A percentile compares a stretch with the other conserved stretches of the same genome.
Evolutionary conservation across 768 basidiomycete species (phyloP).

Genomic region (Leucogyrophana mollusca): DNA sequence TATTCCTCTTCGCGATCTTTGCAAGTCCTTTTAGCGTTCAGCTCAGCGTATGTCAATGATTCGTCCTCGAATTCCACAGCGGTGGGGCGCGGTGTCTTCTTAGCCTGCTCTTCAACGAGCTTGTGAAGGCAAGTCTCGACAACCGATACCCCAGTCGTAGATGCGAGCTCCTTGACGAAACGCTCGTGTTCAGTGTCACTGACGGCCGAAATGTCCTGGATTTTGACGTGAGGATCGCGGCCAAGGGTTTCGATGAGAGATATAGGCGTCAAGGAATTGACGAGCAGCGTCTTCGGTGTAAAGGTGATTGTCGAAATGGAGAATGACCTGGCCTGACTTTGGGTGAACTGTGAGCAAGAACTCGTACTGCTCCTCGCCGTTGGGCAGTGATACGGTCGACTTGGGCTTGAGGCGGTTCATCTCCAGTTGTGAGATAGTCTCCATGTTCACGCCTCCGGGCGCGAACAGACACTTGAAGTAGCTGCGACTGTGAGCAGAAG

Average conservation of each 20-base stretch:
- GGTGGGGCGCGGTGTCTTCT: constrained; percentile 17
- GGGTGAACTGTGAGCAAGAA: constrained; percentile 23
- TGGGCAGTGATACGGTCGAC: constrained; percentile 21
- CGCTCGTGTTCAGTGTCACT: constrained; percentile 11
- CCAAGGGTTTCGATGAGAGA: constrained; percentile 25
- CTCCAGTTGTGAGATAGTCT: constrained; percentile 22
- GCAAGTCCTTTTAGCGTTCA: too few relatives aligned
- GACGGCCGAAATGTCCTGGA: constrained; percentile 12
- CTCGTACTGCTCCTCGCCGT: constrained; percentile 24
- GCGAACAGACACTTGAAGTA: constrained; percentile 32
- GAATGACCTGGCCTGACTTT: constrained; percentile 20
- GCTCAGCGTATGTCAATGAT: constrained; percentile 28
- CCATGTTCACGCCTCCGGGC: constrained; percentile 26
- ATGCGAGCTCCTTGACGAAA: constrained; percentile 26
- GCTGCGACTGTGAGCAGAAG: constrained; percentile 19
- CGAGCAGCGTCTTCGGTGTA: constrained; percentile 26
- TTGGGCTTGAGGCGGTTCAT: too few relatives aligned
- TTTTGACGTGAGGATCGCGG: constrained; percentile 6
- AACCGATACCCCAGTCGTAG: constrained; percentile 8
- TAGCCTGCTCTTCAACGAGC: constrained; percentile 11
- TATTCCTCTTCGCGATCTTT: too few relatives aligned
- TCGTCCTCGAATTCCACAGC: constrained; percentile 30
- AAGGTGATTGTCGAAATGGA: constrained; percentile 28
- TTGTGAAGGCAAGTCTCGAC: constrained; percentile 11
- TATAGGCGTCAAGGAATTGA: constrained; percentile 28